Evolutionary conservation across 1,284 basidiomycete genomes (phyloP), one percentile per base, ranked within the genome.

Genomic region (Trametes versicolor): DNA sequence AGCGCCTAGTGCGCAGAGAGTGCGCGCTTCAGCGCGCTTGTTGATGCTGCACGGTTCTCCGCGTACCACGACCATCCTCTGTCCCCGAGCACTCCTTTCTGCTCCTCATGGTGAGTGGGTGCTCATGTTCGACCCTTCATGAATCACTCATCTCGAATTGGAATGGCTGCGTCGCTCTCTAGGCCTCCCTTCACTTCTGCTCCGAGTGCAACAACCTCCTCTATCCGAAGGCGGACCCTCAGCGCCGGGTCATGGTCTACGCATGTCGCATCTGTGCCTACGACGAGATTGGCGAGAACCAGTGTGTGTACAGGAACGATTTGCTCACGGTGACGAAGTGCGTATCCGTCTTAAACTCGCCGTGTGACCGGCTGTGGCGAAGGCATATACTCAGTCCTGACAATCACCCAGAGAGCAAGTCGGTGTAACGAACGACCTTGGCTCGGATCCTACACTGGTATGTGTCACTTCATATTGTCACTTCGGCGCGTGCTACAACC

Each of bases 121-220:
- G 39, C 4, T 17, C 17, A 41, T 36, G 6, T 36, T 36, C 13
- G 34, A 7, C n/a, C n/a, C n/a, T n/a, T n/a, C n/a, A n/a, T 36
- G 34, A 36, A 13, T 36, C 6, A 7, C 34, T 13, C 7, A 6
- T 36, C 7, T 7, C 34, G 13, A 36, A 36, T 36, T 6, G 13
- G 34, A 36, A 50, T 50, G 37, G 54, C 29, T n/a, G 9, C 2
- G 7, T 21, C 10, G 27, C 13, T 23, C 15, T 32, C 15, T 8
- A 92, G 91, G 87, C 90, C 5, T 92, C 92, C 1, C 86, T 95
- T 39, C 90, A 94, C 75, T 96, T 95, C 78, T 96, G 94, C 75
- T 89, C 89, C 49, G 94, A 96, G 83, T 96, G 94, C 83, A 98
- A 97, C 83, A 98, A 98, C 78, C 86, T 98, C 45, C 85, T 98